These are phyloP conservation scores for Solanum phureja DNA, from an alignment of 257 asterid species.

Conservation along the genomic window DNA sequence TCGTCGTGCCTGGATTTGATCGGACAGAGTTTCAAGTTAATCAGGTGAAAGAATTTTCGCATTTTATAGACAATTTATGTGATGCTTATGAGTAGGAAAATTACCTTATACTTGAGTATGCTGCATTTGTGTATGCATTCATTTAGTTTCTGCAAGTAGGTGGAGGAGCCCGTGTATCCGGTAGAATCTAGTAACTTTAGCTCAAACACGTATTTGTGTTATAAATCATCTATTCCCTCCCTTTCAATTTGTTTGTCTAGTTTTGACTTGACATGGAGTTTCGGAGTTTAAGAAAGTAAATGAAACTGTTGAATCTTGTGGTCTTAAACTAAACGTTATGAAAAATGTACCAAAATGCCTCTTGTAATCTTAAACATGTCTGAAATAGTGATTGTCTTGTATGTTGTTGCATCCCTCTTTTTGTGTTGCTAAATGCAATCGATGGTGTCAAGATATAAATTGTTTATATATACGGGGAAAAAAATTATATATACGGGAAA, in stretches of 20 bases:
- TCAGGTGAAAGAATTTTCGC: slow-evolving; percentile 38
- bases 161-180: no score
- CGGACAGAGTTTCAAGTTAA: slow-evolving; percentile 52
- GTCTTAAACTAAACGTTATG: not conserved
- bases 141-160: no score
- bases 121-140: no score
- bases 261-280: not conserved
- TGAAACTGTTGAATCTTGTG: not conserved
- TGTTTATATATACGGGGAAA: no score
- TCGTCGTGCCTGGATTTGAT: slow-evolving; percentile 69
- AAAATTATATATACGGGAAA: not conserved
- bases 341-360: not conserved
- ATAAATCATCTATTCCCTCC: no score
- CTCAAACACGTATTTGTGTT: not conserved
- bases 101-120: not conserved
- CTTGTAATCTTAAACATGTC: not conserved
- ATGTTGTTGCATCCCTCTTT: not conserved
- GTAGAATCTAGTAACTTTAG: not conserved
- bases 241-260: no score
- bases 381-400: not conserved
- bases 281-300: not conserved
- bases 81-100: not conserved
- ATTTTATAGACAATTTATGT: not conserved
- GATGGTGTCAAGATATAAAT: no score
- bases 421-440: no score